Conservation (phyloP, 2,329 filamentous ascomycete species). For the Dothistroma pini region DNA sequence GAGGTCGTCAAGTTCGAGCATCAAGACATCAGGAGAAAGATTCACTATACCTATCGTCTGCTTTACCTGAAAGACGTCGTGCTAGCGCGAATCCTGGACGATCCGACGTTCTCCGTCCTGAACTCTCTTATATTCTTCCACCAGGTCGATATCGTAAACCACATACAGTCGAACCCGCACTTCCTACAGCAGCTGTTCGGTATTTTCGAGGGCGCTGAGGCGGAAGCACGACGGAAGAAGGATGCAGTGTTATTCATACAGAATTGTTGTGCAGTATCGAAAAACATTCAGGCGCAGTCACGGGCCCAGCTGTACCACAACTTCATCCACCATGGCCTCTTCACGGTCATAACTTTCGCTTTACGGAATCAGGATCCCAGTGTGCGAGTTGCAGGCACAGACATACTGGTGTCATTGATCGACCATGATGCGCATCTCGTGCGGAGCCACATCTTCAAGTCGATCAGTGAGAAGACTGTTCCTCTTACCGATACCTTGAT, state of each 20-base stretch:
- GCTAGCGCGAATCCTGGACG: conserved; percentile 89
- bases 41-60: conserved; percentile 91
- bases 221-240: conserved; percentile 69
- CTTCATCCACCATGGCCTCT: conserved; percentile 81
- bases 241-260: conserved; percentile 95
- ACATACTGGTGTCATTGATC: conserved; percentile 89
- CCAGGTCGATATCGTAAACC: conserved; percentile 94
- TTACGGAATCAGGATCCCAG: conserved; percentile 78
- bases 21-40: conserved; percentile 75
- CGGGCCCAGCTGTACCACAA: conserved; percentile 82
- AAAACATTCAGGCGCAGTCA: conserved; percentile 82
- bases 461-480: conserved; percentile 79
- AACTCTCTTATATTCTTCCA: conserved; percentile 99
- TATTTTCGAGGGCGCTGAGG: conserved; percentile 68
- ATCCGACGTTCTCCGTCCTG: conserved; percentile 94
- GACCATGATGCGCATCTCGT: conserved; percentile 96
- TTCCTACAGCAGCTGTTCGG: conserved; percentile 85
- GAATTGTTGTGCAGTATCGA: conserved; percentile 90
- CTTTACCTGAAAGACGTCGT: conserved; percentile 99
- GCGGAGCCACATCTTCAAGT: conserved; percentile 85
- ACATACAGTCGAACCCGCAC: conserved; percentile 74
- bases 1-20: conserved; percentile 94
- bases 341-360: conserved; percentile 88
- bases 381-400: conserved; percentile 86
- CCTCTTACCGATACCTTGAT: conserved; percentile 90